Percentiles rank a stretch among this genome's conserved stretches.
Evolutionary conservation across 306 rosid genomes (phyloP).

Genomic region (Citrullus colocynthis): DNA sequence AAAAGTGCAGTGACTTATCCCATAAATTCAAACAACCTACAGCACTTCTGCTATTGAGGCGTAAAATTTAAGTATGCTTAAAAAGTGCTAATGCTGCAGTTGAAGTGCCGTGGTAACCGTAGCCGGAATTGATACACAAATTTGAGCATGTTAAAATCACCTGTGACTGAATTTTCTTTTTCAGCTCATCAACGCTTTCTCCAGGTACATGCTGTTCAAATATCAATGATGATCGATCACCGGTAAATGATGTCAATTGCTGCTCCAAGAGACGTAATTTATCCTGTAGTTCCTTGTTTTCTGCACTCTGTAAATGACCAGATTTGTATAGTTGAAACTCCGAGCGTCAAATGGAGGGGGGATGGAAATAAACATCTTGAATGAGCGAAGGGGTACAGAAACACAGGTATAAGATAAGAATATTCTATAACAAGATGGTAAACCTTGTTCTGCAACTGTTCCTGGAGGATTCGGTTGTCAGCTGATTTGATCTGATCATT

Average conservation of each 20-base stretch:
- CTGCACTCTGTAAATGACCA: slow-evolving; percentile 47
- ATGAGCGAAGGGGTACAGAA: not conserved
- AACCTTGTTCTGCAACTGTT: slow-evolving; percentile 85
- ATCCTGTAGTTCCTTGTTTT: slow-evolving; percentile 59
- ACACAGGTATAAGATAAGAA: not conserved
- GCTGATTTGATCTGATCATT: slow-evolving; percentile 74
- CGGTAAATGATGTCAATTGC: slow-evolving; percentile 32
- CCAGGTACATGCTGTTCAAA: slow-evolving; percentile 32
- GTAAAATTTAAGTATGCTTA: not conserved
- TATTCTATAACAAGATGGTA: not conserved
- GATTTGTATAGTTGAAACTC: not conserved
- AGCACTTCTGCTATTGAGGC: not conserved
- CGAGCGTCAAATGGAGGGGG: not conserved
- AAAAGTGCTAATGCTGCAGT: not conserved
- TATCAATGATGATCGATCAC: slow-evolving; percentile 24
- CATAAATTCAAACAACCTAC: not conserved
- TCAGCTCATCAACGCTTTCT: slow-evolving; percentile 48
- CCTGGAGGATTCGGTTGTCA: slow-evolving; percentile 94
- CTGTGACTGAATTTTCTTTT: slow-evolving; percentile 86
- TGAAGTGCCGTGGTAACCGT: not conserved
- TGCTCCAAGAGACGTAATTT: slow-evolving; percentile 61
- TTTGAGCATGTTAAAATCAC: slow-evolving; percentile 18
- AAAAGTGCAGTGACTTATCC: not conserved
- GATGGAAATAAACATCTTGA: slow-evolving; percentile 1
- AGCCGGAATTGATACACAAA: not conserved